A percentile compares a stretch with the other conserved stretches of the same genome.
phyloP scores from a whole-genome alignment of 1,284 basidiomycete species.

The Cutaneotrichosporon sp. region DNA sequence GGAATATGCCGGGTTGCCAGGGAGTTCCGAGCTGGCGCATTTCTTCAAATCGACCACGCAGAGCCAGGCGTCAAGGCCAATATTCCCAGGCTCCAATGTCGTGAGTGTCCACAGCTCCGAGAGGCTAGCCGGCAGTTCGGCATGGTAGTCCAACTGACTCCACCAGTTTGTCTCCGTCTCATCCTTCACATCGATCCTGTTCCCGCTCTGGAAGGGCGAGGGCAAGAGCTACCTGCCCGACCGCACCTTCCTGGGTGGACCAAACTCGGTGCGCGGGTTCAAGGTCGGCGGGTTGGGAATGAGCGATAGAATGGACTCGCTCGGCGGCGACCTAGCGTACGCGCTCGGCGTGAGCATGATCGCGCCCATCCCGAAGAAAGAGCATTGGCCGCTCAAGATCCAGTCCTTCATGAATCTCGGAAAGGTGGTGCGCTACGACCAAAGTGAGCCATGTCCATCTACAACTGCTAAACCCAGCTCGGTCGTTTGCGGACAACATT shows the following conservation, averaged over 20 bases:
- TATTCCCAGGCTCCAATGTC: slow-evolving; percentile 49
- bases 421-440: slow-evolving; percentile 63
- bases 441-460: slow-evolving; percentile 58
- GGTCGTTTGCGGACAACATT: slow-evolving; percentile 42
- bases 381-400: slow-evolving; percentile 81
- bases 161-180: slow-evolving; percentile 45
- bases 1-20: slow-evolving; percentile 70
- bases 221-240: slow-evolving; percentile 61
- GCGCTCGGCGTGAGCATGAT: slow-evolving; percentile 75
- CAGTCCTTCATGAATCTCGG: slow-evolving; percentile 86
- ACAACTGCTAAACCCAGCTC: slow-evolving; percentile 30
- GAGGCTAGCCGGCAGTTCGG: too few relatives aligned
- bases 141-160: background rate
- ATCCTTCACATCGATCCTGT: slow-evolving; percentile 41
- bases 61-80: slow-evolving; percentile 59
- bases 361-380: slow-evolving; percentile 68
- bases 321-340: slow-evolving; percentile 88
- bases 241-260: slow-evolving; percentile 89
- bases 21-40: slow-evolving; percentile 59
- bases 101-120: slow-evolving; percentile 29
- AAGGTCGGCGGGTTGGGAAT: slow-evolving; percentile 78
- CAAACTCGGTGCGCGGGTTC: slow-evolving; percentile 83
- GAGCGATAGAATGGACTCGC: slow-evolving; percentile 66
- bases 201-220: slow-evolving; percentile 32
- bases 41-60: slow-evolving; percentile 69